These are phyloP conservation scores for Copromyces sp. DNA, from an alignment of 495 filamentous ascomycete species.

Conservation along the genomic window DNA sequence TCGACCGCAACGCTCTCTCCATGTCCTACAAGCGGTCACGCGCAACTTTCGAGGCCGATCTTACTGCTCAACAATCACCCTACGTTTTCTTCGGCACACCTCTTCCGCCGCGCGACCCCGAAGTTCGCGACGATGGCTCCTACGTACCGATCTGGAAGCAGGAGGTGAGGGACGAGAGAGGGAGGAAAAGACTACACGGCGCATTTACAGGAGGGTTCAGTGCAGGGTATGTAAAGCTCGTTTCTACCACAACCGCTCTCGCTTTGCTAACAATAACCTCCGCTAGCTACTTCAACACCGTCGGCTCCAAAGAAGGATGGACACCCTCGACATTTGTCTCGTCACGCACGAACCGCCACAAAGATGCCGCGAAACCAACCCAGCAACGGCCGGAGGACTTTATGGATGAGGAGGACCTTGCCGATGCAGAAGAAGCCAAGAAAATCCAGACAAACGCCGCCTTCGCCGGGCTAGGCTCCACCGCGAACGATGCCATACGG, in stretches of 20 bases:
- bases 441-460: slow-evolving; percentile 58
- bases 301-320: slow-evolving; percentile 98
- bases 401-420: slow-evolving; percentile 96
- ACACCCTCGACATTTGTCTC: slow-evolving; percentile 85
- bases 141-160: slow-evolving; percentile 96
- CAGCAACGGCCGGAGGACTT: slow-evolving; percentile 78
- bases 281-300: slow-evolving; percentile 87
- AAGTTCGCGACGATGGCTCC: slow-evolving; percentile 81
- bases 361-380: slow-evolving; percentile 43
- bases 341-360: slow-evolving; percentile 68
- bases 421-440: slow-evolving; percentile 70
- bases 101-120: slow-evolving; percentile 68
- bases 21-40: slow-evolving; percentile 80
- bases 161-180: slow-evolving; percentile 88
- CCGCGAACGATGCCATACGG: slow-evolving; percentile 46
- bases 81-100: slow-evolving; percentile 81
- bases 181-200: slow-evolving; percentile 84
- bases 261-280: not conserved
- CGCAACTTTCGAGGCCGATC: slow-evolving; percentile 66
- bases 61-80: slow-evolving; percentile 61
- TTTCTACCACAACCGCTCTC: not conserved
- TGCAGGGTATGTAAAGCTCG: slow-evolving; percentile 58
- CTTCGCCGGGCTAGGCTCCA: slow-evolving; percentile 70
- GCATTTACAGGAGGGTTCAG: slow-evolving; percentile 96
- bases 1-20: slow-evolving; percentile 3